Base-by-base conservation (phyloP, 345 rosid genomes). In the Rhizophora mangle region DNA sequence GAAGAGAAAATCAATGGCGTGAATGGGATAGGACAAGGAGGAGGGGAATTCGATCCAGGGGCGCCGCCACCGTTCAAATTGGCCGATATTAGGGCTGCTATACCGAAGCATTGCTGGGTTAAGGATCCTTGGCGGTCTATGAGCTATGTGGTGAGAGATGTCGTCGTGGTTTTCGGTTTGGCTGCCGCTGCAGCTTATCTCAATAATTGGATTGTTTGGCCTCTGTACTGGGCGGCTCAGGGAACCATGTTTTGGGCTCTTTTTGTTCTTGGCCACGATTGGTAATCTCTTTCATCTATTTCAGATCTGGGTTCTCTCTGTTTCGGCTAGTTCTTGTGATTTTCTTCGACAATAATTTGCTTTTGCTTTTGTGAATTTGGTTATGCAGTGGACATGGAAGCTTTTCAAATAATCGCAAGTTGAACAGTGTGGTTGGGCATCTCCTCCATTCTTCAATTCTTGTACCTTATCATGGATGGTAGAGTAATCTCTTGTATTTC, bases 231-330 rank as follows among this genome's bases (percentile, higher is more conserved):
- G 98, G 54, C 78, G 13, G 96, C 91, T 71, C 98, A 92, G 66
- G 96, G 95, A 47, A 92, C 98, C 34, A 92, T 92, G 96, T 90
- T 90, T 64, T 92, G 98, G 98, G 98, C 92, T 65, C 81, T 92
- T 62, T 92, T 92, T 72, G 98, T 92, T 81, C 96, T 92, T 43
- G 96, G 96, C 6, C 98, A 92, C 79, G 98, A 92, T 68, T 90
- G 98, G 98, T 92, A 79, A 65, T 26, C 26, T 5, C n/a, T 15
- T 18, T 65, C 49, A 43, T 43, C 49, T 3, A 3, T 13, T 13
- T 13, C 5, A 49, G n/a, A 49, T 34, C 37, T 59, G 59, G 30
- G 16, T 31, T 20, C 9, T 13, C 16, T 15, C 16, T 62, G 21
- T 20, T 53, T 39, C 13, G 30, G 20, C 22, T 11, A 55, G 9